Conservation (phyloP, 805 yeast species). For the Yueomyces sinensis region DNA sequence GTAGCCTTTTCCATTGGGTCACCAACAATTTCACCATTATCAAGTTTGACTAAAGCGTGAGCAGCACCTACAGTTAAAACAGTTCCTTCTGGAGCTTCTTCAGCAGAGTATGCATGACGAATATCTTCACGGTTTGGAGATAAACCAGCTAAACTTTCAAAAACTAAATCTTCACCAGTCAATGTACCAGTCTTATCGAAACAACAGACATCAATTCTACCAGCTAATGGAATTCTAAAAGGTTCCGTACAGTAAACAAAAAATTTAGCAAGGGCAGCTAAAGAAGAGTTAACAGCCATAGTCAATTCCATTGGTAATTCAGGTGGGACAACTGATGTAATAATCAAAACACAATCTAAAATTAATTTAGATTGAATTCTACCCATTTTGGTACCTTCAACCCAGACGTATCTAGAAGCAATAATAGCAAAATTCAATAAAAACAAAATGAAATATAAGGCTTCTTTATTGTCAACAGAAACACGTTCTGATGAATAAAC, state of each 20-base stretch:
- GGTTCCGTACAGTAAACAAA: conserved; percentile 97
- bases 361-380: conserved; percentile 88
- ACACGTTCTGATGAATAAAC: conserved; percentile 93
- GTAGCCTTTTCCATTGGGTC: conserved; percentile 99
- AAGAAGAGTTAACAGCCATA: conserved; percentile 90
- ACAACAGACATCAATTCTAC: conserved; percentile 96
- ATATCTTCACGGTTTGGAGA: conserved; percentile 31
- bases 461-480: conserved; percentile 90
- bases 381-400: conserved; percentile 92
- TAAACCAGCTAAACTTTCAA: conserved; percentile 92
- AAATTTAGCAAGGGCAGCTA: conserved; percentile 75
- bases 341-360: conserved; percentile 87
- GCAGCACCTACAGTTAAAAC: conserved; percentile 79
- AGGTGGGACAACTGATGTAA: conserved; percentile 97
- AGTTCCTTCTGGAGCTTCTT: conserved; percentile 59
- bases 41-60: conserved; percentile 87
- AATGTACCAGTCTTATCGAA: conserved; percentile 97
- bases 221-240: conserved; percentile 94
- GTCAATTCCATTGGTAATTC: conserved; percentile 98
- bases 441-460: conserved; percentile 83
- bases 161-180: conserved; percentile 91
- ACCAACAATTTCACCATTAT: conserved; percentile 96
- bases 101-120: conserved; percentile 36
- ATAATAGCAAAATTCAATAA: conserved; percentile 82
- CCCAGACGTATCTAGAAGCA: conserved; percentile 97